Conservation (phyloP, 2,329 filamentous ascomycete genomes). For the Fusarium dlaminii region DNA sequence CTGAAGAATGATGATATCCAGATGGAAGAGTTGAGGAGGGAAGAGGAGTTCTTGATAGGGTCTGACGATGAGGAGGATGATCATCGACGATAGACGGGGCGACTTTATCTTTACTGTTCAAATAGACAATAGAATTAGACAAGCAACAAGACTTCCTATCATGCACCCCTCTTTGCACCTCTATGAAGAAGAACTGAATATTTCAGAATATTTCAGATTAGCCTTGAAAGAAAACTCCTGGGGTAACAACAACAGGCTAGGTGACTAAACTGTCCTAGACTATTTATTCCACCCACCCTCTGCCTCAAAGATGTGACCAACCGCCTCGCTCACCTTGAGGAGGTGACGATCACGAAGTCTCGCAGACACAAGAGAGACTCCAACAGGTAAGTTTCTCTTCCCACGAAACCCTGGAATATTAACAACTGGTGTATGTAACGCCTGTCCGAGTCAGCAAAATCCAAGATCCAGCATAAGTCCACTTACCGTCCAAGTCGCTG, state of each 20-base stretch:
- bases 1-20: constrained; percentile 38
- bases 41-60: constrained; percentile 32
- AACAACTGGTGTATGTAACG: constrained; percentile 67
- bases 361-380: constrained; percentile 60
- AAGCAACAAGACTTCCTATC: neutral
- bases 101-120: neutral
- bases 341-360: constrained; percentile 58
- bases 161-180: neutral
- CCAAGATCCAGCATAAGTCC: constrained; percentile 45
- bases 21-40: constrained; percentile 50
- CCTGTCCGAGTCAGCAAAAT: constrained; percentile 31
- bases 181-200: rapidly evolving
- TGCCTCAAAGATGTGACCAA: constrained; percentile 47
- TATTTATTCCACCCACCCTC: constrained; percentile 37
- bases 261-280: too few relatives aligned
- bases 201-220: neutral
- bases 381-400: constrained; percentile 61
- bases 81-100: neutral
- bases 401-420: constrained; percentile 72
- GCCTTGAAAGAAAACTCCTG: neutral
- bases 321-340: constrained; percentile 50
- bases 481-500: constrained; percentile 62
- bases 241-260: too few relatives aligned
- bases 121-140: neutral
- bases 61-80: constrained; percentile 27